A percentile compares a stretch with the other conserved stretches of the same genome.
These are phyloP conservation scores for Candida maltosa DNA, from an alignment of 805 yeast genomes.

Conservation along the genomic window DNA sequence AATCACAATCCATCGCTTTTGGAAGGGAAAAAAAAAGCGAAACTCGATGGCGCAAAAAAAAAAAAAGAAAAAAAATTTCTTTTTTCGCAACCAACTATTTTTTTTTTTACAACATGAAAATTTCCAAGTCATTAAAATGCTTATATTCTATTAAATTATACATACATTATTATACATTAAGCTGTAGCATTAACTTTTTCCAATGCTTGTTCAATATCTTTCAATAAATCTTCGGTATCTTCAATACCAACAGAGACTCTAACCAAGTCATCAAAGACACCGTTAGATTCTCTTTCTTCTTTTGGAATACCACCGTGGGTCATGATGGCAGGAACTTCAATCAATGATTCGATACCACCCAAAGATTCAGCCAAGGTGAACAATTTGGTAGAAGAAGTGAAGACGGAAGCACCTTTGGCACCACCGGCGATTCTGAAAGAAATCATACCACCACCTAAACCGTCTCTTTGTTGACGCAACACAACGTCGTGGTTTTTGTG, in stretches of 20 bases:
- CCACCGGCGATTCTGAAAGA: conserved; percentile 86
- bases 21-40: no score
- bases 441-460: conserved; percentile 89
- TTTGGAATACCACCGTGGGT: conserved; percentile 88
- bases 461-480: conserved; percentile 72
- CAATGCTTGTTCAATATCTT: conserved; percentile 70
- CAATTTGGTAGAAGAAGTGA: conserved; percentile 69
- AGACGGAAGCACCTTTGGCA: conserved; percentile 67
- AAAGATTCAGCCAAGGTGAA: conserved; percentile 87
- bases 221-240: conserved; percentile 71
- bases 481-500: conserved; percentile 66
- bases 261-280: conserved; percentile 78
- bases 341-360: conserved; percentile 83
- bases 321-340: conserved; percentile 89
- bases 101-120: no score
- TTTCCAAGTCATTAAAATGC: no score
- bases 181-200: conserved; percentile 11
- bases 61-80: no score
- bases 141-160: no score
- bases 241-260: conserved; percentile 87
- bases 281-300: conserved; percentile 72
- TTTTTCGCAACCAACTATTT: no score
- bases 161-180: no score
- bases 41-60: no score
- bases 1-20: no score